Percentiles rank a stretch among this genome's conserved stretches.
These are phyloP conservation scores for Penicillium odoratum DNA, from an alignment of 495 filamentous ascomycete species.

Conservation along the genomic window DNA sequence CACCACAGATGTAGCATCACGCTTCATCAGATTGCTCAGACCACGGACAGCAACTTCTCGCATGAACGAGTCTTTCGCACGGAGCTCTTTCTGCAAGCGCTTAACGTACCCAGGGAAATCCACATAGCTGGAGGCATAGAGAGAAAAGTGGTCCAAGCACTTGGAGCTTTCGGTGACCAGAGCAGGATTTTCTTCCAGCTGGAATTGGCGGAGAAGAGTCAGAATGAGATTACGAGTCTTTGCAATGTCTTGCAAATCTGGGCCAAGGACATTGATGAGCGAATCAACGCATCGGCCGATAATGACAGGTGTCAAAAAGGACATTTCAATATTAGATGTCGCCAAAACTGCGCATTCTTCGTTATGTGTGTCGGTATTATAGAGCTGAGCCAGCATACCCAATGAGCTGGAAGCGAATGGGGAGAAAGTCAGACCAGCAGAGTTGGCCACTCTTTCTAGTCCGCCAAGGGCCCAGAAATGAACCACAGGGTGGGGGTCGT, in stretches of 20 bases:
- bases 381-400: slow-evolving; percentile 90
- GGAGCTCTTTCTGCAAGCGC: slow-evolving; percentile 73
- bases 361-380: slow-evolving; percentile 88
- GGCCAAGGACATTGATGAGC: slow-evolving; percentile 91
- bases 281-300: slow-evolving; percentile 91
- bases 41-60: slow-evolving; percentile 83
- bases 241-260: slow-evolving; percentile 90
- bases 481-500: slow-evolving; percentile 92
- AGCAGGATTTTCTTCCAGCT: slow-evolving; percentile 71
- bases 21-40: slow-evolving; percentile 91
- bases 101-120: slow-evolving; percentile 81
- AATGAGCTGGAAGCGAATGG: slow-evolving; percentile 85
- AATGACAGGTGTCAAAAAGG: slow-evolving; percentile 74
- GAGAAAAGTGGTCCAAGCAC: slow-evolving; percentile 86
- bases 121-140: slow-evolving; percentile 87
- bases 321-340: slow-evolving; percentile 86
- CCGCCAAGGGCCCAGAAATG: slow-evolving; percentile 96
- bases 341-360: slow-evolving; percentile 73
- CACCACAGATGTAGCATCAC: slow-evolving; percentile 79
- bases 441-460: slow-evolving; percentile 83
- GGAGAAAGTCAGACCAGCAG: slow-evolving; percentile 89
- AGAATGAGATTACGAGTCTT: slow-evolving; percentile 90
- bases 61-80: slow-evolving; percentile 63
- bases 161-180: slow-evolving; percentile 74
- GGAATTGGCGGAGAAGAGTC: slow-evolving; percentile 80